phyloP scores from a whole-genome alignment of 2,329 filamentous ascomycete genomes.

The Aspergillus pseudoterreus region DNA sequence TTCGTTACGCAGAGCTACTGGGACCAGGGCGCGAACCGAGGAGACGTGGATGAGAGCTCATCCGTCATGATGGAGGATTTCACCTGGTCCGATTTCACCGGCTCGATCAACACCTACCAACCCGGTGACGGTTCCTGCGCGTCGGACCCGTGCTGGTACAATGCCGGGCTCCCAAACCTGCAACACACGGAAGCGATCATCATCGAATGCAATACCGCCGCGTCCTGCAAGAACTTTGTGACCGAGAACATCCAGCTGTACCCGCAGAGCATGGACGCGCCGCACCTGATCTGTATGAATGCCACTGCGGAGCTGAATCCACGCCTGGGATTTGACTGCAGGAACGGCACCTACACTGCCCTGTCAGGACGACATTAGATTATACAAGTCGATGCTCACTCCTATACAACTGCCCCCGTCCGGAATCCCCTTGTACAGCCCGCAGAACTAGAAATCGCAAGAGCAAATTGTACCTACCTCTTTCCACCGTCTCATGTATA shows the following conservation, averaged over 20 bases:
- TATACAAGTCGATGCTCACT: not conserved
- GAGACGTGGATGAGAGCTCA: slow-evolving; percentile 32
- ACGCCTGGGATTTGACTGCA: slow-evolving; percentile 31
- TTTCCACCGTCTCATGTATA: no score
- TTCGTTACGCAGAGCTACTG: slow-evolving; percentile 47
- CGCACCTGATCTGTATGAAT: slow-evolving; percentile 36
- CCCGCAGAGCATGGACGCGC: slow-evolving; percentile 25
- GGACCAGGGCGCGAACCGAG: slow-evolving; percentile 35
- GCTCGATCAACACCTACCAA: slow-evolving; percentile 40
- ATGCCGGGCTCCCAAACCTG: slow-evolving; percentile 35
- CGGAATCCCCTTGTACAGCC: no score
- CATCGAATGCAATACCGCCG: slow-evolving; percentile 40
- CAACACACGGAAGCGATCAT: slow-evolving; percentile 42
- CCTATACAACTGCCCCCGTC: not conserved
- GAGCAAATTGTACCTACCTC: no score
- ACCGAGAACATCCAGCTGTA: slow-evolving; percentile 30
- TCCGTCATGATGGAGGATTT: slow-evolving; percentile 44
- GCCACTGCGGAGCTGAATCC: slow-evolving; percentile 32
- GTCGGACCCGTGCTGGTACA: slow-evolving; percentile 44
- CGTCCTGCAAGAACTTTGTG: slow-evolving; percentile 37
- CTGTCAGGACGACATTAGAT: not conserved
- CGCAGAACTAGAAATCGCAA: no score
- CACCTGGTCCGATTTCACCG: slow-evolving; percentile 39
- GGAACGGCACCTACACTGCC: slow-evolving; percentile 30
- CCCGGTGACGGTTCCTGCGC: slow-evolving; percentile 45